Evolutionary conservation across 2,329 filamentous ascomycete species (phyloP).

Genomic region (Aspergillus puulaauensis): DNA sequence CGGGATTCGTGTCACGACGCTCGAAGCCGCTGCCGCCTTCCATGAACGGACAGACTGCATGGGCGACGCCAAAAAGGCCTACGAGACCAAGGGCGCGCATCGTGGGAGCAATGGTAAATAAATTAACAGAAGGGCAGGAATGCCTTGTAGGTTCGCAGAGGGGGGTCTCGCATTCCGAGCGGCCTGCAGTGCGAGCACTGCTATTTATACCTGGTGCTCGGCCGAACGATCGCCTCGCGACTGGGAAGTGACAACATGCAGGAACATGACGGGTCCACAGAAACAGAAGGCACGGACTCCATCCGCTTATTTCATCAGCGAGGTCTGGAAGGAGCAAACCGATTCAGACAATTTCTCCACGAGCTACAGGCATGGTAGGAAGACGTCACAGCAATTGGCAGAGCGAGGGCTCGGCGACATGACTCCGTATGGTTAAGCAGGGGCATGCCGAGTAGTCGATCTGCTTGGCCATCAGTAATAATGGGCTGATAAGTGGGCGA

Average conservation of each 20-base stretch:
- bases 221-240: not conserved
- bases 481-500: constrained; percentile 4
- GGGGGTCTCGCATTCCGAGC: not conserved
- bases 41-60: constrained; percentile 44
- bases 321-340: constrained; percentile 5
- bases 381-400: not conserved
- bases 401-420: not conserved
- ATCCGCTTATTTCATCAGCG: constrained; percentile 3
- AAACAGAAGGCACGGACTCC: not conserved
- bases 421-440: not conserved
- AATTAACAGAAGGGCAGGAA: not conserved
- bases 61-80: constrained; percentile 35
- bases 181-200: not conserved
- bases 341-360: not conserved
- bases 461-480: constrained; percentile 5
- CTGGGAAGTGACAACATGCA: not conserved
- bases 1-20: constrained; percentile 22
- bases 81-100: constrained; percentile 30
- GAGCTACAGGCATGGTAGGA: not conserved
- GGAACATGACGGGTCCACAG: not conserved
- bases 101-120: not conserved
- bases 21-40: constrained; percentile 27
- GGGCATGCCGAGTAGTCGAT: not conserved
- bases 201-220: not conserved
- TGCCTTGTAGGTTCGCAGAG: not conserved